Evolutionary conservation across 1,284 basidiomycete species (phyloP), one percentile per base, ranked within the genome.

Genomic region (Microbotryum lychnidis-dioicae): DNA sequence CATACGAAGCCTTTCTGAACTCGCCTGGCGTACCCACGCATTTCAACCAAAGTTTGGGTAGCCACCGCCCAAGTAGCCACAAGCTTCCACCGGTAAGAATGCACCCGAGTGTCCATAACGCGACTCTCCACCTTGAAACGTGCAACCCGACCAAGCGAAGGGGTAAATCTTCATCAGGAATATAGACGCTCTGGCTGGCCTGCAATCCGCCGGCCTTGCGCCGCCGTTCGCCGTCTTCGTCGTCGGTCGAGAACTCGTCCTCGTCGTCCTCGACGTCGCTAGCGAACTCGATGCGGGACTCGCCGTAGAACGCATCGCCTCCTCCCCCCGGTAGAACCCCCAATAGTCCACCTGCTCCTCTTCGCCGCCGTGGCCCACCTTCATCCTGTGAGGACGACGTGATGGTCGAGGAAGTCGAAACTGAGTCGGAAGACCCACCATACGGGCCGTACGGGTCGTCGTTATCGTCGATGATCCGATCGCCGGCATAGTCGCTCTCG

Each of bases 121-220:
- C 78, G 55, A 82, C 80, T 56, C 86, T 83, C 79, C 83, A 83
- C 8, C 72, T 72, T 50, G 87, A 79, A 6, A 83, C 82, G 70
- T 87, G 85, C 72, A 91, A 94, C n/a, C 92, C 92, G 20, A 91
- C 83, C 72, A 99, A 87, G 8, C 91, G 85, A 58, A 98, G 82
- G 18, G 86, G 86, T 49, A 83, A 82, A 72, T 98, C 96, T 75
- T 99, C 96, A 71, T 98, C 96, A 4, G 85, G 79, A 29, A 98
- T 81, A 71, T 92, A 84, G 46, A 98, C 81, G 3, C 84, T 87
- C 76, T 99, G 96, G 61, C 90, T 68, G 21, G 67, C 46, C 48
- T 61, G 52, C 46, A 46, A 37, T 9, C 58, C 33, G 37, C 65
- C 54, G 57, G 61, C 58, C 50, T 63, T 57, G 14, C 37, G 37